These are phyloP conservation scores for Pichia rugopelliculosa DNA, from an alignment of 805 yeast genomes.

Conservation along the genomic window DNA sequence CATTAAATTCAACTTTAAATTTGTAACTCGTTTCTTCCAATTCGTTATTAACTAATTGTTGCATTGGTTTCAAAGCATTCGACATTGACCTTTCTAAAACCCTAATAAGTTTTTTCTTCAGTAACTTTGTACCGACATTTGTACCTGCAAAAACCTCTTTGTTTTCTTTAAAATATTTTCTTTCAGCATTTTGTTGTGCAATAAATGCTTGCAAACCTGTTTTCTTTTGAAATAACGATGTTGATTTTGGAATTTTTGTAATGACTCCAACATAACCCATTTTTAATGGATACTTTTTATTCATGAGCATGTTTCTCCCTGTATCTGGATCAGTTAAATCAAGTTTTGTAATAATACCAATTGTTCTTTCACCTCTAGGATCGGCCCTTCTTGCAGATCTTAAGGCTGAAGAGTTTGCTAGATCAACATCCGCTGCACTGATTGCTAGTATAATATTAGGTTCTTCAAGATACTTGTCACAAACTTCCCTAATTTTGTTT, in stretches of 20 bases:
- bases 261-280: constrained; percentile 99
- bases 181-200: constrained; percentile 63
- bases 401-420: constrained; percentile 92
- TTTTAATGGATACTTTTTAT: constrained; percentile 78
- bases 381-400: constrained; percentile 85
- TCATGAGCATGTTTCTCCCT: constrained; percentile 63
- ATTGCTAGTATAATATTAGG: constrained; percentile 95
- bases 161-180: constrained; percentile 54
- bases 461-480: constrained; percentile 77
- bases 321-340: constrained; percentile 76
- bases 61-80: constrained; percentile 78
- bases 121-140: constrained; percentile 63
- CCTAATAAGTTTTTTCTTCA: constrained; percentile 74
- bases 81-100: constrained; percentile 92
- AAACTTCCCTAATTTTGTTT: constrained; percentile 66
- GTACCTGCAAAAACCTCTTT: constrained; percentile 55
- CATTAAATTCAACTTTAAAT: constrained; percentile 95
- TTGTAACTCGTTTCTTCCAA: constrained; percentile 88
- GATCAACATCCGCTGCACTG: constrained; percentile 95
- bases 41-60: constrained; percentile 77
- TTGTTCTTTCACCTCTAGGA: constrained; percentile 91
- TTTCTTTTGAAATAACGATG: constrained; percentile 44
- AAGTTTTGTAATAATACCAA: constrained; percentile 91
- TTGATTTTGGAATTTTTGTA: constrained; percentile 52
- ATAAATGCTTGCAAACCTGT: constrained; percentile 56